phyloP scores from a whole-genome alignment of 257 asterid genomes.

The Solanum chilense region DNA sequence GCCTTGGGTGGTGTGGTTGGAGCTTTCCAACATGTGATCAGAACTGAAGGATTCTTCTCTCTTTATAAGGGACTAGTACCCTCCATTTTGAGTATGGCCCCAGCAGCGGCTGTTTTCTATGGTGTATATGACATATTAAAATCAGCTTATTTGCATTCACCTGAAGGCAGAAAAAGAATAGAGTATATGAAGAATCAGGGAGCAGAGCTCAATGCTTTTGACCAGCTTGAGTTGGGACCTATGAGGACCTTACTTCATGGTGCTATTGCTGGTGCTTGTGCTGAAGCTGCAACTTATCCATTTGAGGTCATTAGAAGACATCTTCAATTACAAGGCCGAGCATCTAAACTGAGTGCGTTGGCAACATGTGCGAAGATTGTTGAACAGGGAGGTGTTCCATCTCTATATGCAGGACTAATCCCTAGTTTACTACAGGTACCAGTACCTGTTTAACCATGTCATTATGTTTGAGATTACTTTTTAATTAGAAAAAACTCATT shows the following conservation, averaged over 20 bases:
- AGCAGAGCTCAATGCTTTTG: conserved; percentile 67
- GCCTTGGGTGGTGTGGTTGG: conserved; percentile 83
- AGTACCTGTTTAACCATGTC: not conserved
- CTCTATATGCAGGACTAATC: conserved; percentile 83
- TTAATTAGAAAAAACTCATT: not conserved
- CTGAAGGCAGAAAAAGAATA: conserved; percentile 73
- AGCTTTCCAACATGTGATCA: conserved; percentile 78
- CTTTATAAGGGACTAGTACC: conserved; percentile 91
- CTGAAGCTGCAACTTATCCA: conserved; percentile 93
- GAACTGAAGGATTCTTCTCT: conserved; percentile 85
- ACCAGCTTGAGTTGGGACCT: conserved; percentile 89
- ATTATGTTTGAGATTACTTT: not conserved
- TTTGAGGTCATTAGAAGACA: conserved; percentile 94
- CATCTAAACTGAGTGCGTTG: conserved; percentile 54
- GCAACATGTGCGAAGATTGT: conserved; percentile 57
- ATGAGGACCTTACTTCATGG: conserved; percentile 82
- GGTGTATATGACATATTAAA: conserved; percentile 88
- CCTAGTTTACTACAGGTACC: conserved; percentile 94
- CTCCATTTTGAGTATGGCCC: conserved; percentile 96
- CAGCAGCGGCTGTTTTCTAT: conserved; percentile 93
- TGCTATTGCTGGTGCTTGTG: conserved; percentile 96
- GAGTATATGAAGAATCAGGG: conserved; percentile 48
- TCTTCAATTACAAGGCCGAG: conserved; percentile 84
- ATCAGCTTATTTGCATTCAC: conserved; percentile 71
- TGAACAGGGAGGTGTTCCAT: conserved; percentile 83